Percentiles rank a stretch among this genome's conserved stretches.
Conservation (phyloP, 2,329 filamentous ascomycete genomes). For the Diaporthe sp. region DNA sequence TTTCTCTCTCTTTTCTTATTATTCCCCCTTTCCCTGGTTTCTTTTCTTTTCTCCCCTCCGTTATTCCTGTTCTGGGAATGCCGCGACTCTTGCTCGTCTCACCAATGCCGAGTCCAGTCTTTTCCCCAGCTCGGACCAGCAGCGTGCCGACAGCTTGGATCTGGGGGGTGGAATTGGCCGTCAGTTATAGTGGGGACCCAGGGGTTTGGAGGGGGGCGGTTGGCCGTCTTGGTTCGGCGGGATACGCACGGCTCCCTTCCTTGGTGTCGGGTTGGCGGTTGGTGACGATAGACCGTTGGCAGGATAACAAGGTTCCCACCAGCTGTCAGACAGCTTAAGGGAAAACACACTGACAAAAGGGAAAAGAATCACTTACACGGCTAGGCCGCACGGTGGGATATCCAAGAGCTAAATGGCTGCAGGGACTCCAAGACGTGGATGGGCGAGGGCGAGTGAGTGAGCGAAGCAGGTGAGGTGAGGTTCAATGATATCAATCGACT, state of each 20-base stretch:
- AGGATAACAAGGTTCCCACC: background rate
- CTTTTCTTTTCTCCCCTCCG: background rate
- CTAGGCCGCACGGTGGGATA: conserved; percentile 3
- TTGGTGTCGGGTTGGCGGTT: conserved; percentile 21
- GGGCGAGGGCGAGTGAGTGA: background rate
- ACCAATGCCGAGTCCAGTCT: conserved; percentile 26
- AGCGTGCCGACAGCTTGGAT: conserved; percentile 40
- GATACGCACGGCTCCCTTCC: conserved; percentile 27
- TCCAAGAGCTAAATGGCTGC: conserved; percentile 3
- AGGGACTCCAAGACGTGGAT: background rate
- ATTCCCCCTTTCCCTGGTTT: background rate
- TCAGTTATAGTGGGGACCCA: conserved; percentile 23
- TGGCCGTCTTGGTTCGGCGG: conserved; percentile 18
- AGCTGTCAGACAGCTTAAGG: background rate
- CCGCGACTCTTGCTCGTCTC: conserved; percentile 34
- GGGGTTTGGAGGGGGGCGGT: conserved; percentile 3
- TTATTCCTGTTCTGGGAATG: conserved; percentile 6
- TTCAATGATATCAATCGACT: conserved; percentile 18
- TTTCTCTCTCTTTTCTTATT: background rate
- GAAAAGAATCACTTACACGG: background rate
- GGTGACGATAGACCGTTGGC: background rate
- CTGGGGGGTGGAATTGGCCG: conserved; percentile 13
- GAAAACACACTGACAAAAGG: background rate
- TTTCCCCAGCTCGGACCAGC: conserved; percentile 39
- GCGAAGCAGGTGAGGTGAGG: conserved; percentile 9